phyloP scores from a whole-genome alignment of 2,329 filamentous ascomycete species.

The Venturiaceae sp. region DNA sequence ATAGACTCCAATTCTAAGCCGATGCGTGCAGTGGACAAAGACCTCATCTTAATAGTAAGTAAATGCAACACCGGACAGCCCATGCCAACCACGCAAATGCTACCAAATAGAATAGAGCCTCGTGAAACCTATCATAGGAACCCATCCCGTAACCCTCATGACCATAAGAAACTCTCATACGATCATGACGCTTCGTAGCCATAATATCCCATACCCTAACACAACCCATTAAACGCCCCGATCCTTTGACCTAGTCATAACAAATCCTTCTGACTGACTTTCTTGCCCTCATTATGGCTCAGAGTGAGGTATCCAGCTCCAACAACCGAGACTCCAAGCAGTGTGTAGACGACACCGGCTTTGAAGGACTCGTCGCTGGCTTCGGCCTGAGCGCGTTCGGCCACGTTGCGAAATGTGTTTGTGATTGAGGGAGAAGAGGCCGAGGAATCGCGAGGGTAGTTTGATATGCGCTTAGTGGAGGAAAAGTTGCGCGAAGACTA shows the following conservation, averaged over 20 bases:
- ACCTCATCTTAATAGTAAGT: neutral
- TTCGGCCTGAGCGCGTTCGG: conserved; percentile 3
- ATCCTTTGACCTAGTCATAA: neutral
- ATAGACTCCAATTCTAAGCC: neutral
- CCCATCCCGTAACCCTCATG: neutral
- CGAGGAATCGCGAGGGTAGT: neutral
- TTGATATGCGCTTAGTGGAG: neutral
- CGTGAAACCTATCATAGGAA: too few relatives aligned
- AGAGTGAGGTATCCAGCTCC: conserved; percentile 1
- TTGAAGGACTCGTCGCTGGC: conserved; percentile 8
- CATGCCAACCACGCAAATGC: too few relatives aligned
- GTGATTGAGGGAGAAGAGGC: neutral
- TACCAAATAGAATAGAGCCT: too few relatives aligned
- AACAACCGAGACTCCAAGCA: conserved; percentile 3
- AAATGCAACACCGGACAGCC: too few relatives aligned
- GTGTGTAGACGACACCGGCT: conserved; percentile 6
- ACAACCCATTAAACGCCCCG: conserved; percentile 4
- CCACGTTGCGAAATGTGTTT: conserved; percentile 4
- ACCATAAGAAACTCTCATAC: neutral
- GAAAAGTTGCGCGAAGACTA: neutral
- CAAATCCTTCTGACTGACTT: neutral
- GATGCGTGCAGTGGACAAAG: neutral
- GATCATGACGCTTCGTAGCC: neutral
- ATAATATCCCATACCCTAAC: neutral
- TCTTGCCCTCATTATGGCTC: neutral